Evolutionary conservation across 1,139 yeast genomes (phyloP).

Genomic region (Meyerozyma athensensis): DNA sequence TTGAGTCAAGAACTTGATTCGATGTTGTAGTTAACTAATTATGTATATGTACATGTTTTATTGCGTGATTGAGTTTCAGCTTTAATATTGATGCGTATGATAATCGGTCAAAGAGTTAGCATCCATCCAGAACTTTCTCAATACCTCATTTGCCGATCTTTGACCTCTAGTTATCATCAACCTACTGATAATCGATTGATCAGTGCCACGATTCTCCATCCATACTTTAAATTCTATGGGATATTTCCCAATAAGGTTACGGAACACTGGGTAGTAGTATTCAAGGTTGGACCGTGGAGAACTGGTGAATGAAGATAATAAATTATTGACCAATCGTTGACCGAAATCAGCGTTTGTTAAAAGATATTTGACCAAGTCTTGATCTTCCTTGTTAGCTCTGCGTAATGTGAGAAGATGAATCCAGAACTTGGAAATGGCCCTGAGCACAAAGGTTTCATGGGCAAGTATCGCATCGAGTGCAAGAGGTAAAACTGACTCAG

Average conservation of each 20-base stretch:
- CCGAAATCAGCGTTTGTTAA: conserved; percentile 38
- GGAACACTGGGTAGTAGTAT: conserved; percentile 49
- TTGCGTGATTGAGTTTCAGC: conserved; percentile 4
- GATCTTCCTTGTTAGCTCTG: conserved; percentile 48
- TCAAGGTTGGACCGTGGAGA: conserved; percentile 63
- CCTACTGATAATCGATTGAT: conserved; percentile 45
- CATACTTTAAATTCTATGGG: conserved; percentile 46
- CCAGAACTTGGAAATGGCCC: conserved; percentile 67
- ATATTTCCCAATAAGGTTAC: conserved; percentile 49
- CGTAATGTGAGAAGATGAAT: conserved; percentile 47
- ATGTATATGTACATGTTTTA: conserved; percentile 5
- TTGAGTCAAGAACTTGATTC: conserved; percentile 49
- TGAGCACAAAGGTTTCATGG: conserved; percentile 62
- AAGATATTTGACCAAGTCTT: conserved; percentile 28
- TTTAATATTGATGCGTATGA: conserved; percentile 10
- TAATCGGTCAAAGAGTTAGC: conserved; percentile 48
- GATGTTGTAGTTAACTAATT: conserved; percentile 21
- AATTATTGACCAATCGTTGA: conserved; percentile 22
- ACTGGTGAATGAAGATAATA: conserved; percentile 33
- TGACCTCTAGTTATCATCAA: conserved; percentile 62
- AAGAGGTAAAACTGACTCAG: conserved; percentile 34
- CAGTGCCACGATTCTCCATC: conserved; percentile 14
- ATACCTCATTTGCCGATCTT: conserved; percentile 50
- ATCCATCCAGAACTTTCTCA: conserved; percentile 63
- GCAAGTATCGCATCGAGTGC: conserved; percentile 44